phyloP scores from a whole-genome alignment of 306 rosid genomes.

The Gleditsia sinensis region DNA sequence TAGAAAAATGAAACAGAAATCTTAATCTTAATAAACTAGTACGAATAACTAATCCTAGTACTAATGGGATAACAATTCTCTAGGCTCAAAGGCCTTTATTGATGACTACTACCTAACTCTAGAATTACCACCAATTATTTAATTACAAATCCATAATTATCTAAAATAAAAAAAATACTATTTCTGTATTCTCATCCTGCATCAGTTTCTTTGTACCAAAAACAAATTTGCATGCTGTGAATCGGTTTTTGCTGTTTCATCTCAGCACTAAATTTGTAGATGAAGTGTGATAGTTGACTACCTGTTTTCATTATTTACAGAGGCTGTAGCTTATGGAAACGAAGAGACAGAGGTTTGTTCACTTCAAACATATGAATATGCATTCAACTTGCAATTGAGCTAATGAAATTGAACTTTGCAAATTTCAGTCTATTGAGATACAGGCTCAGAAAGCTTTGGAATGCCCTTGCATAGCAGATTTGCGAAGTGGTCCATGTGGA shows the following conservation, averaged over 20 bases:
- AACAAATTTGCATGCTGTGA: not conserved
- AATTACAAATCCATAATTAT: too few relatives aligned
- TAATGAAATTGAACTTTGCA: conserved; percentile 23
- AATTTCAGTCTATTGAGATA: conserved; percentile 79
- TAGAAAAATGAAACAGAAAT: too few relatives aligned
- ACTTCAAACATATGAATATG: conserved; percentile 11
- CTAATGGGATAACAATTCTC: too few relatives aligned
- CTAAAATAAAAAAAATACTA: too few relatives aligned
- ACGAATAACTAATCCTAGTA: too few relatives aligned
- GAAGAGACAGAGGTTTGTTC: conserved; percentile 64
- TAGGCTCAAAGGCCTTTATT: too few relatives aligned
- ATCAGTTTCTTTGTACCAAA: not conserved
- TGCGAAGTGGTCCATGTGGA: conserved; percentile 83
- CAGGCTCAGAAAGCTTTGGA: conserved; percentile 86
- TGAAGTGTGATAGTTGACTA: conserved; percentile 11
- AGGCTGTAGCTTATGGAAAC: conserved; percentile 84
- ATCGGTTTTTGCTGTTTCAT: not conserved
- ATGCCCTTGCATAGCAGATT: conserved; percentile 92
- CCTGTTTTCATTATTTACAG: conserved; percentile 50
- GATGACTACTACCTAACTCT: too few relatives aligned
- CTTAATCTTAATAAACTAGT: too few relatives aligned
- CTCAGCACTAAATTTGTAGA: not conserved
- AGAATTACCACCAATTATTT: too few relatives aligned
- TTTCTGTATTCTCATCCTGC: too few relatives aligned
- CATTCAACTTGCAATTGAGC: conserved; percentile 19